phyloP scores from a whole-genome alignment of 2,329 filamentous ascomycete genomes.

The Xylaria sp. region DNA sequence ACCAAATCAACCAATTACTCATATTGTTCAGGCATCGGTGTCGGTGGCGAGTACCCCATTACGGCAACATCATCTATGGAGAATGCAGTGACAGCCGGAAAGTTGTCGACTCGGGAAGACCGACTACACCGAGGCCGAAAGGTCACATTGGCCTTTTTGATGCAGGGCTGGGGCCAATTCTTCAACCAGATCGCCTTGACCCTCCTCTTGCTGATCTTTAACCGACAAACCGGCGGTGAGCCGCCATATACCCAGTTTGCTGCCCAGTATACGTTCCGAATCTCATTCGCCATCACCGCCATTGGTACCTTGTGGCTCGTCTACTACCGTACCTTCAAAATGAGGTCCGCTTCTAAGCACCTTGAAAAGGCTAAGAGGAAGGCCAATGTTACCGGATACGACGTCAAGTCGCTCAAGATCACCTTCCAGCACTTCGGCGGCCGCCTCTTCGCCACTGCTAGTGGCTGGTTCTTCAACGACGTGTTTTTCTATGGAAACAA shows the following conservation, averaged over 20 bases:
- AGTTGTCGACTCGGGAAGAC: conserved; percentile 89
- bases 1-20: conserved; percentile 27
- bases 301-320: conserved; percentile 92
- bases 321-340: conserved; percentile 96
- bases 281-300: conserved; percentile 92
- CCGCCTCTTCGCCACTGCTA: conserved; percentile 85
- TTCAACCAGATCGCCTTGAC: conserved; percentile 93
- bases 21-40: conserved; percentile 59
- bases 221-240: conserved; percentile 75
- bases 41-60: conserved; percentile 94
- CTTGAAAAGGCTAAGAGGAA: conserved; percentile 86
- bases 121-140: conserved; percentile 95
- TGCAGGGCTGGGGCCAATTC: conserved; percentile 99
- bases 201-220: conserved; percentile 86
- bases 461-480: conserved; percentile 95
- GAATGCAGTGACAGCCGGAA: conserved; percentile 85
- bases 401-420: conserved; percentile 81
- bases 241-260: conserved; percentile 82
- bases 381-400: conserved; percentile 89
- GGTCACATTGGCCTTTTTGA: conserved; percentile 94
- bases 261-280: conserved; percentile 89
- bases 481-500: conserved; percentile 99
- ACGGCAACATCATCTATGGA: conserved; percentile 96
- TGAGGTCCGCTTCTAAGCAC: conserved; percentile 88
- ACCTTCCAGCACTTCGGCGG: conserved; percentile 87